Base-by-base conservation (phyloP, 495 filamentous ascomycete species). In the Cudoniella acicularis region DNA sequence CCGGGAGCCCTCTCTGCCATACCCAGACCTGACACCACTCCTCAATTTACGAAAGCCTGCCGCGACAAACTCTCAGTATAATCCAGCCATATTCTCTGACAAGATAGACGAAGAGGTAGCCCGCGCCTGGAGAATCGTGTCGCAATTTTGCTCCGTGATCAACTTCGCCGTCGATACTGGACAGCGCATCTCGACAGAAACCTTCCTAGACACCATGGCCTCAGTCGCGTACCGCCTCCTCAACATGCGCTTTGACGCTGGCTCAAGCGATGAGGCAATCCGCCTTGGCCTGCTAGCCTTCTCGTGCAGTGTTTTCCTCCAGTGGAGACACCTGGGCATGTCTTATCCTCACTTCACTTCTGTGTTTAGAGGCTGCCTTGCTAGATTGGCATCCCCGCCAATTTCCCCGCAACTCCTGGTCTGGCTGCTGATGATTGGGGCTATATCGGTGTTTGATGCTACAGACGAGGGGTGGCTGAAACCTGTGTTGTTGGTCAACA, bases 191-290 rank as follows among this genome's bases (percentile, higher is more conserved):
- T 41, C 70, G 0, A 61, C 64, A 22, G 64, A 70, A 17, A 54
- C 58, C 10, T 61, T 76, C 23, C 52, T 74, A 2, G 63, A 71
- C 13, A 69, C 67, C 36, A 75, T 78, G 71, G 66, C 60, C 0
- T 72, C 75, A 0, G 69, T 75, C 47, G 71, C 70, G 59, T 80
- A 79, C 61, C 73, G 70, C 10, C 68, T 80, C 0, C 60, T 78
- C 17, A 42, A 67, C 49, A 70, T 71, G 61, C 20, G 45, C 13
- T 66, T 72, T 57, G 57, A 63, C 10, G 25, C 26, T 3, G 55
- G 64, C 49, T 70, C 70, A 0, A 49, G 57, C 10, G 58, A 72
- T 26, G 75, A 78, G 52, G 66, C 62, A 0, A 58, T 79, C 26
- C 73, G 75, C 10, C 59, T 77, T 2, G 75, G 71, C 17, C 56